These are phyloP conservation scores for Begonia peltatifolia DNA, from an alignment of 306 rosid species.

Conservation along the genomic window DNA sequence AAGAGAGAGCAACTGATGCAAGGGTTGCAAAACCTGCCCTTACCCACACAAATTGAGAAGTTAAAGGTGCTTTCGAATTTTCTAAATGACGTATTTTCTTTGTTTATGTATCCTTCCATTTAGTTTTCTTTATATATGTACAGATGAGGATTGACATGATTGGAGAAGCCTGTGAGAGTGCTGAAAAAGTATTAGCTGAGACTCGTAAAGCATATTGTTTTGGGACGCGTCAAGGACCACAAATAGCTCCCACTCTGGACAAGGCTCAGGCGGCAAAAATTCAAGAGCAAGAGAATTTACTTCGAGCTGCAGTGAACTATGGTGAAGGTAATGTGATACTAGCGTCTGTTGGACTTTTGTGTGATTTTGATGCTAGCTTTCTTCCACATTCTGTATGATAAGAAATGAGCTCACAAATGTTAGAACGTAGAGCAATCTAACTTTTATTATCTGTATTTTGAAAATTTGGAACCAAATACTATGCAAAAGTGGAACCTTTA, in stretches of 20 bases:
- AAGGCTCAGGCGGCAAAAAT: conserved; percentile 94
- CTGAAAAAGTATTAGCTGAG: conserved; percentile 83
- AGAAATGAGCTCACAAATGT: too few species aligned
- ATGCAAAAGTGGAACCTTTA: neutral
- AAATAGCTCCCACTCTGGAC: conserved; percentile 69
- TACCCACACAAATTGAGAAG: conserved; percentile 59
- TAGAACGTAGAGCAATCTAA: too few species aligned
- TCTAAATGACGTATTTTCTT: conserved; percentile 2
- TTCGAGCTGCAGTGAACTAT: conserved; percentile 71
- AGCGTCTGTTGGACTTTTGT: neutral
- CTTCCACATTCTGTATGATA: neutral
- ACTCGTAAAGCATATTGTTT: conserved; percentile 85
- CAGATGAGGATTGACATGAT: conserved; percentile 84
- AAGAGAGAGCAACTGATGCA: conserved; percentile 72
- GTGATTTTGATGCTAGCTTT: neutral
- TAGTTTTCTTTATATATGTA: conserved; percentile 6
- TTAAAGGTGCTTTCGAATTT: conserved; percentile 38
- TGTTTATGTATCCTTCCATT: conserved; percentile 1
- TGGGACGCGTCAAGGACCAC: conserved; percentile 74
- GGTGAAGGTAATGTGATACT: conserved; percentile 47
- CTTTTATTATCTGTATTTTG: too few species aligned
- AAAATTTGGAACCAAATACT: neutral
- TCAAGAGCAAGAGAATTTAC: conserved; percentile 81
- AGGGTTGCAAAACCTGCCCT: conserved; percentile 75
- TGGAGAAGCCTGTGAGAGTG: conserved; percentile 87